Percentiles rank a stretch among this genome's conserved stretches.
These are phyloP conservation scores for Daldinia caldariorum DNA, from an alignment of 495 filamentous ascomycete species.

Conservation along the genomic window DNA sequence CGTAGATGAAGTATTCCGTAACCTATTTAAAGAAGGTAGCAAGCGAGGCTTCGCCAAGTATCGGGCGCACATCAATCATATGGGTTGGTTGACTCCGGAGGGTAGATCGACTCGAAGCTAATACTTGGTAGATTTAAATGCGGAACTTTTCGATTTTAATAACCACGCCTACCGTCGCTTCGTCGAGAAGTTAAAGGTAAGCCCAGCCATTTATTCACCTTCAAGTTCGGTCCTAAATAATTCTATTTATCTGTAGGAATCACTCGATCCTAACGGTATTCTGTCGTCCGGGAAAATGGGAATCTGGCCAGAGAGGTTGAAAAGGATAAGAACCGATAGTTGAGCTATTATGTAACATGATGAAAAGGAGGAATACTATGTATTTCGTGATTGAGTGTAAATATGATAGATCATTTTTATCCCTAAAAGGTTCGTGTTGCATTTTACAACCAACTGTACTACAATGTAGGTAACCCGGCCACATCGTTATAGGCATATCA, in stretches of 20 bases:
- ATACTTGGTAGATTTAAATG: slow-evolving; percentile 50
- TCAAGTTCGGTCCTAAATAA: not conserved
- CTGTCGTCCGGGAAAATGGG: slow-evolving; percentile 42
- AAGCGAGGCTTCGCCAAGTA: slow-evolving; percentile 56
- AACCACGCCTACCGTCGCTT: slow-evolving; percentile 55
- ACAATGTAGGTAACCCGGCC: too few species aligned
- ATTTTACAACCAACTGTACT: not conserved
- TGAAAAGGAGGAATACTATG: not conserved
- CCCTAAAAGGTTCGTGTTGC: too few species aligned
- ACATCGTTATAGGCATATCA: too few species aligned
- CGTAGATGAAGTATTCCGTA: slow-evolving; percentile 48
- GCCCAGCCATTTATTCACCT: not conserved
- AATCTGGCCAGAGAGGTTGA: slow-evolving; percentile 38
- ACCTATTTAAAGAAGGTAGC: slow-evolving; percentile 51
- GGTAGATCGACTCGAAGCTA: slow-evolving; percentile 12
- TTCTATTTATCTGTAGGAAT: slow-evolving; percentile 20
- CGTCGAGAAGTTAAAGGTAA: slow-evolving; percentile 56
- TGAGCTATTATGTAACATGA: not conserved
- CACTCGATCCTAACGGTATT: slow-evolving; percentile 41
- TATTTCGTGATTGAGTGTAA: not conserved
- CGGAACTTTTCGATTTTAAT: slow-evolving; percentile 57
- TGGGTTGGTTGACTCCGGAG: slow-evolving; percentile 46
- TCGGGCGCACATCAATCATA: slow-evolving; percentile 56
- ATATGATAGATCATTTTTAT: not conserved
- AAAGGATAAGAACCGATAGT: slow-evolving; percentile 4